Percentiles rank a stretch among this genome's conserved stretches.
phyloP scores from a whole-genome alignment of 768 basidiomycete species.

The Panellus pusillus region DNA sequence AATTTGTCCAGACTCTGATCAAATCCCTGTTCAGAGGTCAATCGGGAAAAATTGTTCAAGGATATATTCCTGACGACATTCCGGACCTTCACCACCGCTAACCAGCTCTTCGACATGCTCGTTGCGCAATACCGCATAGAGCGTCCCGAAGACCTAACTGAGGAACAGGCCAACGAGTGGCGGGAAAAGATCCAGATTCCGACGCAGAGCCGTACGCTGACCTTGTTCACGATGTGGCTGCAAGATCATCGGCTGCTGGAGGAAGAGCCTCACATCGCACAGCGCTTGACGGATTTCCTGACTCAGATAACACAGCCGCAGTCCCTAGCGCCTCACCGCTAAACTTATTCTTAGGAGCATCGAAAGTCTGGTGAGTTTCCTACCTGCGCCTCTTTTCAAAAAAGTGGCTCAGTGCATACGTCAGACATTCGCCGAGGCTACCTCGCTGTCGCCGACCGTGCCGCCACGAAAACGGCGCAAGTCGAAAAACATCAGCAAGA shows the following conservation, averaged over 20 bases:
- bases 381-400: slow-evolving; percentile 1
- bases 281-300: slow-evolving; percentile 57
- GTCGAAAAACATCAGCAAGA: slow-evolving; percentile 46
- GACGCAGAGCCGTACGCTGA: slow-evolving; percentile 61
- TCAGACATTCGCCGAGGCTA: slow-evolving; percentile 44
- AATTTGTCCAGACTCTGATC: not conserved
- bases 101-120: slow-evolving; percentile 67
- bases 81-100: slow-evolving; percentile 73
- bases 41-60: slow-evolving; percentile 40
- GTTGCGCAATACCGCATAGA: slow-evolving; percentile 61
- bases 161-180: slow-evolving; percentile 64
- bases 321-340: slow-evolving; percentile 44
- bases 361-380: slow-evolving; percentile 50
- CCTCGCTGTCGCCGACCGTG: slow-evolving; percentile 22
- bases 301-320: slow-evolving; percentile 37
- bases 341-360: slow-evolving; percentile 52
- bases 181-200: slow-evolving; percentile 58
- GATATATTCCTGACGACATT: slow-evolving; percentile 82
- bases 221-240: slow-evolving; percentile 60
- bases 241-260: slow-evolving; percentile 60
- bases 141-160: slow-evolving; percentile 48
- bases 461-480: slow-evolving; percentile 41
- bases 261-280: slow-evolving; percentile 64
- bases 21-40: slow-evolving; percentile 23
- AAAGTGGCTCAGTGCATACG: slow-evolving; percentile 7